These are phyloP conservation scores for Puccinia triticina DNA, from an alignment of 1,284 basidiomycete species.

Conservation along the genomic window DNA sequence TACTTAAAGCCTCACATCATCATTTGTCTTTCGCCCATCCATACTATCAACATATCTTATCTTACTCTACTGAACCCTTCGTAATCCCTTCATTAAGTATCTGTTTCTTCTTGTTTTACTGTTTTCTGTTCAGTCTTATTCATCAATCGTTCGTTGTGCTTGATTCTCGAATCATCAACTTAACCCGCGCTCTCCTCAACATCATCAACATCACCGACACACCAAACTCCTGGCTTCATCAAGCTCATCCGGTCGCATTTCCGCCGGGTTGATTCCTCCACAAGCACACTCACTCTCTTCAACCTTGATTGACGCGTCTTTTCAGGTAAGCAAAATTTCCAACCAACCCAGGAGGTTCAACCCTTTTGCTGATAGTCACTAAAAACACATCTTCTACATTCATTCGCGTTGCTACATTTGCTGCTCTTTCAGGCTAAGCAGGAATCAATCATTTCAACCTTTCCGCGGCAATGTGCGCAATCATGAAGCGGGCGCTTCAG, in stretches of 20 bases:
- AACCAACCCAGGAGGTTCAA: not conserved
- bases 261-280: not conserved
- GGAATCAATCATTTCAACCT: too few relatives aligned
- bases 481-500: slow-evolving; percentile 3
- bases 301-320: not conserved
- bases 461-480: not conserved
- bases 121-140: not conserved
- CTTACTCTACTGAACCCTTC: not conserved
- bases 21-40: not conserved
- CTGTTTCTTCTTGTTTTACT: slow-evolving; percentile 31
- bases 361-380: not conserved
- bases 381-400: not conserved
- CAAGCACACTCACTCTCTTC: not conserved
- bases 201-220: not conserved
- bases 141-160: slow-evolving; percentile 26
- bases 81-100: slow-evolving; percentile 27
- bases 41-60: not conserved
- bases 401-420: not conserved
- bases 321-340: not conserved
- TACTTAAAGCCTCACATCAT: not conserved
- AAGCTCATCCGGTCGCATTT: not conserved
- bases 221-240: not conserved
- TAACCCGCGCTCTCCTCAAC: not conserved
- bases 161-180: not conserved
- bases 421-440: not conserved